Percentiles rank a stretch among this genome's conserved stretches.
These are phyloP conservation scores for Sphaerobolus stellatus DNA, from an alignment of 1,284 basidiomycete species.

Conservation along the genomic window DNA sequence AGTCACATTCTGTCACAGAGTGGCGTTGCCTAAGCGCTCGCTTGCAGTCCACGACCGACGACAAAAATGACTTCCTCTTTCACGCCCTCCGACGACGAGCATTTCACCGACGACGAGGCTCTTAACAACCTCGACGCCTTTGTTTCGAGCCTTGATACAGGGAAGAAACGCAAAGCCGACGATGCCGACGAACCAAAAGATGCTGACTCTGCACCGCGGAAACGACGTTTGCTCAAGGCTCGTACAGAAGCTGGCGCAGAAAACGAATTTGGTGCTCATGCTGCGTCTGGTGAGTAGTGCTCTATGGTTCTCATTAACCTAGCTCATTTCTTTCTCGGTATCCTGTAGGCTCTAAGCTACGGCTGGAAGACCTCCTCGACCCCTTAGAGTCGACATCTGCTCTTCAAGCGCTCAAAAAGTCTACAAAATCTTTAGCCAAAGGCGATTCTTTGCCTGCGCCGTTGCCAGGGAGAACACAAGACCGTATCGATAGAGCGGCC, in stretches of 20 bases:
- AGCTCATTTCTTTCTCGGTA: constrained; percentile 8
- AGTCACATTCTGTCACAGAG: too few species aligned
- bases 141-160: constrained; percentile 64
- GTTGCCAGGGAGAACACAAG: constrained; percentile 82
- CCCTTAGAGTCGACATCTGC: constrained; percentile 60
- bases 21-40: too few species aligned
- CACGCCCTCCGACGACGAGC: constrained; percentile 59
- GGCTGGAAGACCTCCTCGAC: constrained; percentile 73
- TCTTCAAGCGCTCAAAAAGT: constrained; percentile 65
- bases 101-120: constrained; percentile 49
- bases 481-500: constrained; percentile 88
- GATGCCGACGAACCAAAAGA: constrained; percentile 33
- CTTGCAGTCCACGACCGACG: too few species aligned
- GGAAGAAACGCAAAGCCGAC: constrained; percentile 70
- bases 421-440: constrained; percentile 57
- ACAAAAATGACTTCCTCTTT: too few species aligned
- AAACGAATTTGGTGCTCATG: constrained; percentile 63
- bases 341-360: constrained; percentile 52
- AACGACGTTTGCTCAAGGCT: constrained; percentile 68
- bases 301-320: constrained; percentile 3
- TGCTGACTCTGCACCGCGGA: constrained; percentile 37
- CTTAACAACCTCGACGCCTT: constrained; percentile 70
- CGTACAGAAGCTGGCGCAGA: constrained; percentile 74
- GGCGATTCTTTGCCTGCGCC: constrained; percentile 78
- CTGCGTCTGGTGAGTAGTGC: constrained; percentile 41